Evolutionary conservation across 2,329 filamentous ascomycete species (phyloP).

Genomic region (Fusarium verrucosum): DNA sequence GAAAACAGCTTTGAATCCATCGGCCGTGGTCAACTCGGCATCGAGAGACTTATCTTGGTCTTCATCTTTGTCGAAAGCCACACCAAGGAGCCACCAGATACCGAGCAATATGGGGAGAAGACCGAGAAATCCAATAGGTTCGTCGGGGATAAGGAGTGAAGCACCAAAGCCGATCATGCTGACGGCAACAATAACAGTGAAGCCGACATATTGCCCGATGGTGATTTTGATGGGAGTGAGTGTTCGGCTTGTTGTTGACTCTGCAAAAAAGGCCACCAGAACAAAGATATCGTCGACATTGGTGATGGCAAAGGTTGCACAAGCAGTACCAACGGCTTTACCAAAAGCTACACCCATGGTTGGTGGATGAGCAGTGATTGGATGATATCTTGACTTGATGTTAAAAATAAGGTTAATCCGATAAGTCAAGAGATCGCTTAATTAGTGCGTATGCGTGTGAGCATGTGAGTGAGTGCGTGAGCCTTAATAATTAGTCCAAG

Average conservation of each 20-base stretch:
- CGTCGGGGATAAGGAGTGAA: background rate
- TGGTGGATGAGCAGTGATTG: too few species aligned
- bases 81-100: background rate
- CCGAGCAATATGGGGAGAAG: background rate
- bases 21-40: background rate
- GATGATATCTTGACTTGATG: background rate
- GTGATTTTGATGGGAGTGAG: background rate
- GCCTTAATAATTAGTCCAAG: background rate
- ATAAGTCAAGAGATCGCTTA: background rate
- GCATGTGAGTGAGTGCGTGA: too few species aligned
- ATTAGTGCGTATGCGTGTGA: too few species aligned
- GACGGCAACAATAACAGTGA: background rate
- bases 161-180: conserved; percentile 7
- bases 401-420: background rate
- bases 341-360: conserved; percentile 3
- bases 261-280: background rate
- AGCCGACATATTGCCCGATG: conserved; percentile 1
- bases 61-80: background rate
- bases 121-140: conserved; percentile 8
- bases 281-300: conserved; percentile 10
- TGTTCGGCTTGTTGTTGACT: background rate
- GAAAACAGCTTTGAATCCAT: background rate
- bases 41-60: background rate
- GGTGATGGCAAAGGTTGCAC: conserved; percentile 1
- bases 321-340: background rate